Percentiles rank a stretch among this genome's conserved stretches.
phyloP scores from a whole-genome alignment of 345 rosid genomes.

The Eutrema yunnanense region DNA sequence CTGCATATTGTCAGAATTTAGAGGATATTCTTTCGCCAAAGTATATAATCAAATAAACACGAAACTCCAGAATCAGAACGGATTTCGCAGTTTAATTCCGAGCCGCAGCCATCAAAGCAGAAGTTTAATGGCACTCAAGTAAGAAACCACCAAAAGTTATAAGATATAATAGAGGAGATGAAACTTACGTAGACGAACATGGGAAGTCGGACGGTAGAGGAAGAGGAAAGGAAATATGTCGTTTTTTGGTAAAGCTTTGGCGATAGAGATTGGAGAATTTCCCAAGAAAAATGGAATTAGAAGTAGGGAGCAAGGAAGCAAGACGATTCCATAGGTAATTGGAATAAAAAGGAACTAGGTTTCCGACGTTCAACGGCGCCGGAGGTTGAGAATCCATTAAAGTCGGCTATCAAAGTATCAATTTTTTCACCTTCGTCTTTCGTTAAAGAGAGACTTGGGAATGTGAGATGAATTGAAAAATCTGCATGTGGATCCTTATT shows the following conservation, averaged over 20 bases:
- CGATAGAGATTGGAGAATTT: constrained; percentile 49
- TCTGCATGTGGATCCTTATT: not conserved
- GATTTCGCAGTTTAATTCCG: not conserved
- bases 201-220: constrained; percentile 57
- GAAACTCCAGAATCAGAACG: not conserved
- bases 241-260: constrained; percentile 38
- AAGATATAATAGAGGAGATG: not conserved
- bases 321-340: constrained; percentile 46
- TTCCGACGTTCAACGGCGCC: constrained; percentile 19
- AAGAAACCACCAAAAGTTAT: not conserved
- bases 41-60: not conserved
- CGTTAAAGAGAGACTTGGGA: not conserved
- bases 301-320: constrained; percentile 35
- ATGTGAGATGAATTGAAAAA: not conserved
- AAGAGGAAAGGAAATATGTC: constrained; percentile 61
- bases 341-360: constrained; percentile 48
- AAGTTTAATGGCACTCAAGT: not conserved
- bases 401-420: not conserved
- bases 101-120: constrained; percentile 3
- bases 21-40: not conserved
- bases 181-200: constrained; percentile 40
- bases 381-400: constrained; percentile 35
- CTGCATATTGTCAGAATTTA: not conserved
- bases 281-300: constrained; percentile 33
- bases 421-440: not conserved